These are phyloP conservation scores for Xylariaceae sp. DNA, from an alignment of 2,329 filamentous ascomycete species.

Conservation along the genomic window DNA sequence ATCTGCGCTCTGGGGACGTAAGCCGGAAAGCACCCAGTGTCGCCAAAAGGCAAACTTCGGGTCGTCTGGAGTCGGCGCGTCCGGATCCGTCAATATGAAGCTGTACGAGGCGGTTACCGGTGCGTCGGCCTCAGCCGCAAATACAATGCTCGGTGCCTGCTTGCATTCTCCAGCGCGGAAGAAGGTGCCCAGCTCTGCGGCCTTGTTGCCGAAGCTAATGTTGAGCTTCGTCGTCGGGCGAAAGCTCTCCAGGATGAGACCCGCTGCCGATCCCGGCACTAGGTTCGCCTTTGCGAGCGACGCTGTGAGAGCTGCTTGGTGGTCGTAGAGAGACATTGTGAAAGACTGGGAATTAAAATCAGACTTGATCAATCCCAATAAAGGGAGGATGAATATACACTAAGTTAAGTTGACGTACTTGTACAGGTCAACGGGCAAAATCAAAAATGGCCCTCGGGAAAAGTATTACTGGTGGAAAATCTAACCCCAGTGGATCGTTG, in stretches of 20 bases:
- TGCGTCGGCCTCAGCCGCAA: slow-evolving; percentile 43
- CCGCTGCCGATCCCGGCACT: slow-evolving; percentile 49
- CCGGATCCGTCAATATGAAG: slow-evolving; percentile 59
- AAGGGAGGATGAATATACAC: background rate
- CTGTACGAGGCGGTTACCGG: slow-evolving; percentile 48
- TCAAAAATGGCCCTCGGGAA: background rate
- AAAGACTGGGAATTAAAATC: background rate
- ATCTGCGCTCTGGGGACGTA: slow-evolving; percentile 42
- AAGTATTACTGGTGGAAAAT: slow-evolving; percentile 29
- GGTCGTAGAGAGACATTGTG: slow-evolving; percentile 34
- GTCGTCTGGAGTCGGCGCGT: slow-evolving; percentile 61
- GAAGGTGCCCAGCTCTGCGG: slow-evolving; percentile 47
- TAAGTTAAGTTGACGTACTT: background rate
- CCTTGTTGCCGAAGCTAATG: slow-evolving; percentile 46
- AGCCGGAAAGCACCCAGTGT: slow-evolving; percentile 57
- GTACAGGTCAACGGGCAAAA: background rate
- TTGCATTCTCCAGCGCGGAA: slow-evolving; percentile 50
- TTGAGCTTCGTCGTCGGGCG: slow-evolving; percentile 49
- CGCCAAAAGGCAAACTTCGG: slow-evolving; percentile 63
- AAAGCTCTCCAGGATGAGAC: slow-evolving; percentile 52
- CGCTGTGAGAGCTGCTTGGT: slow-evolving; percentile 34
- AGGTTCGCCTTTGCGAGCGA: slow-evolving; percentile 49
- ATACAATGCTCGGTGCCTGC: slow-evolving; percentile 46
- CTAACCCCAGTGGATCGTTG: slow-evolving; percentile 16
- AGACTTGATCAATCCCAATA: background rate